Conservation (phyloP, 2,329 filamentous ascomycete species). For the Malbranchea cinnamomea region DNA sequence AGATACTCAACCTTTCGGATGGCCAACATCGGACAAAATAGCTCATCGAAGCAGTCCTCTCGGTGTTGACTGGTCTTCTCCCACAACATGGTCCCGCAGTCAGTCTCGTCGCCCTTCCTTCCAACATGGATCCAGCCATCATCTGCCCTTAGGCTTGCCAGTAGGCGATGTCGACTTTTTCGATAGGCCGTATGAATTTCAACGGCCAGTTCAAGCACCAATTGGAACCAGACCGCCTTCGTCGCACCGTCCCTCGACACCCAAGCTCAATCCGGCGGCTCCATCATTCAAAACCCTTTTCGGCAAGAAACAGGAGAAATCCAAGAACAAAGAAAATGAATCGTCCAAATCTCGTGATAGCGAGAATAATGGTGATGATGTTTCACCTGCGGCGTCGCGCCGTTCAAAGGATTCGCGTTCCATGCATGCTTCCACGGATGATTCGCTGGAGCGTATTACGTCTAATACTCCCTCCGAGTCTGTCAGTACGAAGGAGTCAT, state of each 20-base stretch:
- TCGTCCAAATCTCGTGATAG: constrained; percentile 12
- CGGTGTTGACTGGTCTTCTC: constrained; percentile 38
- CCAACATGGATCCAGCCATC: constrained; percentile 58
- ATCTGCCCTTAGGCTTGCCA: constrained; percentile 38
- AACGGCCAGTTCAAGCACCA: constrained; percentile 42
- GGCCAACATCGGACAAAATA: constrained; percentile 38
- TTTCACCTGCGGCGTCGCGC: constrained; percentile 31
- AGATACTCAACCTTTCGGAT: constrained; percentile 63
- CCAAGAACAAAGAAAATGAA: constrained; percentile 17
- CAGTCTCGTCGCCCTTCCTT: constrained; percentile 69
- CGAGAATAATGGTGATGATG: constrained; percentile 18
- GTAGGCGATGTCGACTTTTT: constrained; percentile 34
- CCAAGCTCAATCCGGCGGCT: constrained; percentile 70
- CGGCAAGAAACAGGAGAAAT: constrained; percentile 33
- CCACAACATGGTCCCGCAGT: constrained; percentile 54
- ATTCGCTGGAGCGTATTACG: constrained; percentile 32
- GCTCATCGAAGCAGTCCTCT: constrained; percentile 39
- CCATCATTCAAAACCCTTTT: constrained; percentile 72
- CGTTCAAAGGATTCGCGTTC: constrained; percentile 31
- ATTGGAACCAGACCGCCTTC: constrained; percentile 66
- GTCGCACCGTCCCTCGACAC: constrained; percentile 39
- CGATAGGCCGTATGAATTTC: constrained; percentile 34
- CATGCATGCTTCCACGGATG: constrained; percentile 31
- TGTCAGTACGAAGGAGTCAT: constrained; percentile 30
- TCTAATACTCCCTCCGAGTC: constrained; percentile 29